Base-by-base conservation (phyloP, 192 early-diverging fungal species). In the Gaertneriomyces sp. region DNA sequence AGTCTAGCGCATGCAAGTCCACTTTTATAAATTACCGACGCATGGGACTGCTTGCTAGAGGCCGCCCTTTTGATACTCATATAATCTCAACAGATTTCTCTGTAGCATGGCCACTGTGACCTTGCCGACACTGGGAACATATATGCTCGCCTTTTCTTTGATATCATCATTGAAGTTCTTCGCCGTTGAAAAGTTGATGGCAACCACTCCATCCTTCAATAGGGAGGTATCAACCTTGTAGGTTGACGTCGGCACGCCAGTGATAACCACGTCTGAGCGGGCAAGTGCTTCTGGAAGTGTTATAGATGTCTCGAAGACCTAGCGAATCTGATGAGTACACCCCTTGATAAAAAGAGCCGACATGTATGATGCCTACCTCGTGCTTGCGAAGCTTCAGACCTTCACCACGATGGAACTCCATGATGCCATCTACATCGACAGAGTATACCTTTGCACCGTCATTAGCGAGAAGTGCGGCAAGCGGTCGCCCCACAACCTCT, bases 81-180 rank as follows among this genome's bases (percentile, higher is more conserved):
- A 61, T 33, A 97, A 80, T 38, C 97, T 85, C 45, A 98, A 72
- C 49, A 99, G 76, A 72, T 99, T 99, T 66, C 97, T 85, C 80
- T 97, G 87, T 42, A 99, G 81, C 97, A 99, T 99, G 11, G 93
- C 91, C 12, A 99, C 93, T 3, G 97, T 99, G 58, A 98, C 97
- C 74, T 99, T 98, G 49, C 97, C 97, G 9, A 99, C 92, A 5
- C 89, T 87, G 0, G 93, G 93, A 55, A 99, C 94, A 74, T 89
- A 99, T 72, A 99, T 94, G 20, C 91, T 88, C 42, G 97, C 93
- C 57, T 89, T 88, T n/a, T 91, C 85, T 74, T 91, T 91, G 64
- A 98, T 85, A 51, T 92, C 91, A 17, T 94, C 92, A 66, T 92
- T 88, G 78, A 97, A 97, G 78, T 99, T 99, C 63, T 90, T 89